Conservation (phyloP, 176 grass and related monocot genomes). For the Oryza rufipogon region DNA sequence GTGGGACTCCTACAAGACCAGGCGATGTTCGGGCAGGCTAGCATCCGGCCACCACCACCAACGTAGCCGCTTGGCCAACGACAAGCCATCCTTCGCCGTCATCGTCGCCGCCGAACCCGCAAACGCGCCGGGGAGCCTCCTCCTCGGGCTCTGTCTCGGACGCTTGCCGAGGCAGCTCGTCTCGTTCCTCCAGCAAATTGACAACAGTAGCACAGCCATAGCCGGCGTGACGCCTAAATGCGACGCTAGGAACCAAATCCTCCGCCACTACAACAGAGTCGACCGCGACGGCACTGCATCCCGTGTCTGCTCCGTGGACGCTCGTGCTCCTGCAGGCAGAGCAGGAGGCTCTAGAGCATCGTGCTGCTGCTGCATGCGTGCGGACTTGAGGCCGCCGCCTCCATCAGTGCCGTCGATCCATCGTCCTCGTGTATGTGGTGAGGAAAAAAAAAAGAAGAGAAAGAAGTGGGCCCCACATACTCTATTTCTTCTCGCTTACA, state of each 20-base stretch:
- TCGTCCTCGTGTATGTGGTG: no score
- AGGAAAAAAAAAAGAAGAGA: no score
- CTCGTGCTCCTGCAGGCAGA: neutral
- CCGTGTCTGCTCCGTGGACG: neutral
- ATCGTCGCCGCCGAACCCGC: neutral
- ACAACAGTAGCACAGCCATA: neutral
- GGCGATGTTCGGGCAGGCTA: neutral
- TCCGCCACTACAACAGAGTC: neutral
- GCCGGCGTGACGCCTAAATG: no score
- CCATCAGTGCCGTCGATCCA: no score
- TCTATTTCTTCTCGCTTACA: no score
- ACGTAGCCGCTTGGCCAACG: slow-evolving; percentile 19
- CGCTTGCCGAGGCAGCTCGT: slow-evolving; percentile 32
- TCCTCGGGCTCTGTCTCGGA: neutral
- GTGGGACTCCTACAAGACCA: neutral
- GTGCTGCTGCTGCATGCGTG: fast-evolving
- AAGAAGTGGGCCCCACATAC: no score
- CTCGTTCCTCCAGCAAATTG: slow-evolving; percentile 8
- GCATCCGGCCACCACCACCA: neutral
- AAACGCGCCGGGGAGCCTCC: neutral
- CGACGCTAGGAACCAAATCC: neutral
- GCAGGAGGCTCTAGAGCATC: no score
- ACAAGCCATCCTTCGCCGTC: slow-evolving; percentile 4
- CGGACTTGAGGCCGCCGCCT: no score
- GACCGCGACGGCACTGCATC: neutral